Conservation (phyloP, 345 rosid species). For the Erysimum cheiranthoides region DNA sequence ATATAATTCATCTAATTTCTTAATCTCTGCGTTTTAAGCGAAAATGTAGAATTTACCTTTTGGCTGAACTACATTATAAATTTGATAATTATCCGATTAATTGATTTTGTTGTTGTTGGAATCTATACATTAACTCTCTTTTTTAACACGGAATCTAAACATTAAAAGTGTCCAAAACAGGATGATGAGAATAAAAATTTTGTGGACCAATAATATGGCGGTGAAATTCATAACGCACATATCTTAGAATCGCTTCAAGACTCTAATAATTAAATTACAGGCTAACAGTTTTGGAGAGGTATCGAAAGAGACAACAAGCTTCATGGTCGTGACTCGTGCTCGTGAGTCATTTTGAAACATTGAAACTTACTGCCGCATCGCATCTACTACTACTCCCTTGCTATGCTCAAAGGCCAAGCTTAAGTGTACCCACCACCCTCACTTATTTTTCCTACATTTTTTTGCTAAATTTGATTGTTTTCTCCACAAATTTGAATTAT, state of each 20-base stretch:
- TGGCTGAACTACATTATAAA: not conserved
- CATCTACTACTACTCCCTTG: not conserved
- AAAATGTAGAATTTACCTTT: not conserved
- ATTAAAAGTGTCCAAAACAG: not conserved
- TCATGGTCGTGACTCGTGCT: not conserved
- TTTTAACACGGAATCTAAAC: not conserved
- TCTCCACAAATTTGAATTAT: not conserved
- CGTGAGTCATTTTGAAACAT: constrained; percentile 8
- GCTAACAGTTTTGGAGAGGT: not conserved
- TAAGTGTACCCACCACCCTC: constrained; percentile 5
- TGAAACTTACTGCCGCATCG: not conserved
- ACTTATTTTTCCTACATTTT: not conserved
- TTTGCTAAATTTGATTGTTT: not conserved
- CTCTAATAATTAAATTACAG: not conserved
- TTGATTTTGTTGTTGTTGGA: no score
- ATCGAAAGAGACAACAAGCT: not conserved
- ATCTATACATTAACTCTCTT: no score
- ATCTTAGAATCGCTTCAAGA: not conserved
- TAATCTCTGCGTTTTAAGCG: not conserved
- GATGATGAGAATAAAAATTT: not conserved
- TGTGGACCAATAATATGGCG: not conserved
- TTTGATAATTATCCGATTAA: not conserved
- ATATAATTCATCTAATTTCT: no score
- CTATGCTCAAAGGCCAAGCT: constrained; percentile 15
- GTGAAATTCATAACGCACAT: not conserved